Evolutionary conservation across 192 early-diverging fungal species (phyloP), one percentile per base, ranked within the genome.

Genomic region (Linnemannia exigua): DNA sequence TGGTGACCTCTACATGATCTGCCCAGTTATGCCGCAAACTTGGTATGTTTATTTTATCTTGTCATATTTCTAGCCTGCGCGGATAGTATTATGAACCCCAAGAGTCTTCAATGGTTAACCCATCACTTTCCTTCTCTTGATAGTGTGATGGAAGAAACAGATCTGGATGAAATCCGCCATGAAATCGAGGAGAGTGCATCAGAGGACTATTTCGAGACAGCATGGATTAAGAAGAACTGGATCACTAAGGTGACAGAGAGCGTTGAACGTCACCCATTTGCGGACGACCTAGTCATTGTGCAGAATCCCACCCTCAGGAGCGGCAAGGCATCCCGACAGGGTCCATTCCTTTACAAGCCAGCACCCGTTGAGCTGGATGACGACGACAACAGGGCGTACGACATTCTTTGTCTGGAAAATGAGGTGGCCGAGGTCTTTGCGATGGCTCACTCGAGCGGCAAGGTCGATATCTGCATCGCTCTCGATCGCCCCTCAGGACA

Each of bases 1-100:
- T 28, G 95, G 95, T 22, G 92, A 96, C 48, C 79, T 97, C 6
- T 95, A 93, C 76, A 89, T 92, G 6, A 79, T 97, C 72, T 96
- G 95, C 63, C 97, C 97, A 11, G 88, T 97, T 33, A 75, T 97
- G 78, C 97, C 97, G 7, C 84, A 85, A 46, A 89, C 80, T 54
- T 91, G 92, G 93, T 94, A 91, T 79, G 46, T 76, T 5, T 67
- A 1, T 22, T 68, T 12, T 72, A 35, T 37, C 22, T 14, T 17
- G n/a, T 8, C 5, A 12, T 38, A 28, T 36, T 36, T 61, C 7
- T 28, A 22, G 16, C 19, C 46, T 71, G 41, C 41, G 41, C 9
- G 41, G 41, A 9, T 44, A 9, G 41, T 54, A 3, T 15, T 9
- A 14, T 31, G 58, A 15, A 15, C 0, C 22, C 12, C 25, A 12